Evolutionary conservation across 768 basidiomycete species (phyloP), one percentile per base, ranked within the genome.

Genomic region (Leucocoprinus leucothites): DNA sequence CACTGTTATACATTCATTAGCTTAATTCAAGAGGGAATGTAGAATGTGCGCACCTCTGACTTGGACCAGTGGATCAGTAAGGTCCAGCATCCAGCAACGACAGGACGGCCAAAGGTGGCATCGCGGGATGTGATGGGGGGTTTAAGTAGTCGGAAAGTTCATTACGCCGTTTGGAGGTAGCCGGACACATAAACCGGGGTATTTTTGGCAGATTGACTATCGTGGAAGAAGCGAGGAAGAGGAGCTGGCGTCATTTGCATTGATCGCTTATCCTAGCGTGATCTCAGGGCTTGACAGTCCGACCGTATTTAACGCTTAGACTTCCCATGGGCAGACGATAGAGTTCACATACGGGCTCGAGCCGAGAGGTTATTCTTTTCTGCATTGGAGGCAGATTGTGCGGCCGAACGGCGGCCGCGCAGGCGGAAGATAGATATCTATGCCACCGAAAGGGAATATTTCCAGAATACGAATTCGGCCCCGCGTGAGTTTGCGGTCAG

Each of bases 1-100:
- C 43, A 72, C 72, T 74, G 40, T 51, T 25, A 21, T 18, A n/a
- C 31, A 25, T 19, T 9, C 40, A 9, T 45, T 34, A 38, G 34
- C 34, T 11, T 9, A 9, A 14, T 40, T 9, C 11, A 36, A 3
- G 21, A 3, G 43, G 22, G 9, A 19, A 7, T 7, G 8, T n/a
- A 14, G n/a, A 18, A 11, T n/a, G 22, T 24, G 43, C 45, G 16
- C 14, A 53, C 52, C 52, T 46, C 52, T 45, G 7, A 53, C 52
- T 46, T 53, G 52, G 25, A 53, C 52, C 21, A 46, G 52, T 24
- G 52, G 52, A 24, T 53, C 52, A 38, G 35, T 31, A 9, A 53
- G 31, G 34, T 53, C 40, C 16, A 53, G 26, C 52, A 53, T 53
- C 34, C 52, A 53, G 51, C 51, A 26, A 41, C 38, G 18, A 28